Conservation (phyloP, 371 early-diverging fungal species). For the Mycotypha africana region DNA sequence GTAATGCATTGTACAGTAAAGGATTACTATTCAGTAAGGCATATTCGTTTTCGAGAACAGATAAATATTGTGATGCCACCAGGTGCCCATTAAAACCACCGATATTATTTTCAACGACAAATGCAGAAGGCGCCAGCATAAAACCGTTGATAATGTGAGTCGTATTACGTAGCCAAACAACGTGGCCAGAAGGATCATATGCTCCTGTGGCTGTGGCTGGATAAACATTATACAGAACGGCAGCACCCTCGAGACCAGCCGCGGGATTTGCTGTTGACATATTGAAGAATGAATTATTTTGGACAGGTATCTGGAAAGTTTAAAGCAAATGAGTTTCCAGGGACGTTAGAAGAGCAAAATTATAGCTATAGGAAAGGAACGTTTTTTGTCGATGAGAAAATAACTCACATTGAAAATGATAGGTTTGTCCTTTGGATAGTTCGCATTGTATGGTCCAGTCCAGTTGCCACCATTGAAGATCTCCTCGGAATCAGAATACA, state of each 20-base stretch:
- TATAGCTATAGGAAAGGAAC: too few species aligned
- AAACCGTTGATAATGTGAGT: background rate
- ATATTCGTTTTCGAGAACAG: background rate
- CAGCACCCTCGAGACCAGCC: conserved; percentile 7
- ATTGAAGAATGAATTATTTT: conserved; percentile 1
- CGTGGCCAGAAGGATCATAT: conserved; percentile 3
- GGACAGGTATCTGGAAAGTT: conserved; percentile 4
- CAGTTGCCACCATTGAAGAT: conserved; percentile 9
- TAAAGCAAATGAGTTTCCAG: background rate
- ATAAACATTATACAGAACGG: conserved; percentile 3
- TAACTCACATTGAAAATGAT: conserved; percentile 8
- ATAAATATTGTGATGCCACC: conserved; percentile 4
- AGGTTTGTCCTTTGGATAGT: conserved; percentile 5
- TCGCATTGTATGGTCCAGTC: conserved; percentile 8
- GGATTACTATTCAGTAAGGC: too few species aligned
- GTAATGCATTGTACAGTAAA: too few species aligned
- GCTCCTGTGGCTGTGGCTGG: background rate
- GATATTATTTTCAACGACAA: conserved; percentile 2
- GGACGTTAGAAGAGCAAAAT: too few species aligned
- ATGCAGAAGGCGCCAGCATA: conserved; percentile 3
- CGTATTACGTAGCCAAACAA: conserved; percentile 8
- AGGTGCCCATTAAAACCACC: conserved; percentile 3
- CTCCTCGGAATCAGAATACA: conserved; percentile 4
- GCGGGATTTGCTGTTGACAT: conserved; percentile 12
- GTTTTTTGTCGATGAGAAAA: too few species aligned